Evolutionary conservation across 169 alveolate genomes (phyloP), one percentile per base, ranked within the genome.

Genomic region (Cryptosporidium viatorum): DNA sequence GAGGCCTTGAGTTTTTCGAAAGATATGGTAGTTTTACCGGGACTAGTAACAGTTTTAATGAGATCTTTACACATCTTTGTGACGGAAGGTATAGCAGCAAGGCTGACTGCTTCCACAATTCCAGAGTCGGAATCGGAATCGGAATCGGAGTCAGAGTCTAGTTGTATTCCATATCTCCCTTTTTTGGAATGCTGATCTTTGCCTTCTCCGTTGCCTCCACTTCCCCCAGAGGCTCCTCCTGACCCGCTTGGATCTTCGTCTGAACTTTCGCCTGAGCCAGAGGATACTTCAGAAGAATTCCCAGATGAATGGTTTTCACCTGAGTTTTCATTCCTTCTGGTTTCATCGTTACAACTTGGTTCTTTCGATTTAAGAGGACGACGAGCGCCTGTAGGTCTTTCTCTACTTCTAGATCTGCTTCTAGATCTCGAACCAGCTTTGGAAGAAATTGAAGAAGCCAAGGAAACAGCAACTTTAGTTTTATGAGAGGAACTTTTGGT

Each of bases 101-200:
- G 0, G 7, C 10, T 5, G 7, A 37, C 43, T 37, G 43, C 67
- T 2, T 55, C 48, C 10, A 4, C 8, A 33, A 33, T 43, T 0
- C 26, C 43, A 37, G 45, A 39, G 1, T 39, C 45, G 0, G 48
- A 41, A 65, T 65, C 71, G 33, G 71, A 65, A 33, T 65, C 71
- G 3, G 62, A 18, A 55, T 65, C 71, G 10, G 71, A 65, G 16
- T 65, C 71, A 65, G 50, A 48, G 14, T 43, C 51, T 9, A 43
- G 0, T 8, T 0, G 3, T 48, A 14, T 48, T 14, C 23, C 23
- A 2, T 14, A 48, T 48, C 21, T 48, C 21, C 7, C n/a, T 48
- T 10, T 41, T 9, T 14, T 10, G 9, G 48, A 41, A 14, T 9
- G 14, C 0, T 9, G 0, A 1, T 7, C 48, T 41, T 9, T 41